Base-by-base conservation (phyloP, 225 moss, liverwort and hornwort genomes). In the Sphagnum tenellum region DNA sequence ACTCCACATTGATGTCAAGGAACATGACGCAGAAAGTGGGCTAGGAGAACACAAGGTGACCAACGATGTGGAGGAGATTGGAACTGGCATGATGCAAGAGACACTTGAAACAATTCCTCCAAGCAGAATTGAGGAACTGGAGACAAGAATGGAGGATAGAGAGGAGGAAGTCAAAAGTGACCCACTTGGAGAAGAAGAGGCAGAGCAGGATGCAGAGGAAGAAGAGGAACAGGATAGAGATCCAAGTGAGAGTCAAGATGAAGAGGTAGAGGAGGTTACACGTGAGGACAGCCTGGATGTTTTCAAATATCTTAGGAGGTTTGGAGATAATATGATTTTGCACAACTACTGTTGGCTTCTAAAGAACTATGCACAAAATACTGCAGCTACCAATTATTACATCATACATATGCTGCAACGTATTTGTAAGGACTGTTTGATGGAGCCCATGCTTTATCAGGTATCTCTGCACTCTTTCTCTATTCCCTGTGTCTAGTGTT, bases 381-480 rank as follows among this genome's bases (percentile, higher is more conserved):
- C 73, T 44, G 74, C 88, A 4, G 77, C 86, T 47, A 78, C 77
- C 59, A 98, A 93, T 63, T 83, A 98, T 64, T 89, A 98, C 70
- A 82, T 98, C 50, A 85, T 93, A 14, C 85, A 90, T 61, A 89
- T 98, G 89, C 70, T 93, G 67, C 93, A 98, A 77, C 87, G 98
- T 7, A 82, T 98, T 67, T 89, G 87, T 67, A 73, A 98, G 52
- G 98, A 98, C 59, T 80, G 81, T 62, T 70, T 78, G 67, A 71
- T 93, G 72, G 98, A 98, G 68, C 98, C 98, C 13, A 87, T 93
- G 87, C 51, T 98, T 8, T 98, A 93, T 73, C 98, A 98, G 93
- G 98, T 93, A 67, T 63, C 12, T 73, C 56, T 48, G 4, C 54
- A 3, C 47, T 44, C 9, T 57, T 55, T 13, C 56, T 58, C 29